These are phyloP conservation scores for Lonicera japonica DNA, from an alignment of 129 eudicot species.

Conservation along the genomic window DNA sequence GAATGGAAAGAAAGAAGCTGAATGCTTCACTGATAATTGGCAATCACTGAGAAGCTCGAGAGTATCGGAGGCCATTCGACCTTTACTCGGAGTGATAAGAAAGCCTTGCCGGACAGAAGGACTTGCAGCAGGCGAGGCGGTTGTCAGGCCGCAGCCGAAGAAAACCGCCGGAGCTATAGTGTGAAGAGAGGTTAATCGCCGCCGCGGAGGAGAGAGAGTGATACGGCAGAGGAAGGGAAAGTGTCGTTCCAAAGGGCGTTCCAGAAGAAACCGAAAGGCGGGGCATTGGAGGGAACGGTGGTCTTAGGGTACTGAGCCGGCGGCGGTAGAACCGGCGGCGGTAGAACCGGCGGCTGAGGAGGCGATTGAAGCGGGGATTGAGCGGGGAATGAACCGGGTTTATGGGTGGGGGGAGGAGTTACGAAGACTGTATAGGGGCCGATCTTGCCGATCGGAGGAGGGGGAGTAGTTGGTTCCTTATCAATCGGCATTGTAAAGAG, in stretches of 20 bases:
- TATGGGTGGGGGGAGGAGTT: slow-evolving; percentile 64
- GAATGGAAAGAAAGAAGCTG: too few species aligned
- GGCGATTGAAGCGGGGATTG: slow-evolving; percentile 18
- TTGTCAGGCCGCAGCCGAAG: slow-evolving; percentile 35
- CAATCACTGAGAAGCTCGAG: too few species aligned
- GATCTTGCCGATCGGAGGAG: slow-evolving; percentile 82
- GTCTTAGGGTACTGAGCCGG: slow-evolving; percentile 35
- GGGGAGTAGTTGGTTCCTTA: slow-evolving; percentile 51
- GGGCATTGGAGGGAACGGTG: slow-evolving; percentile 29
- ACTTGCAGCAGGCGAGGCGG: slow-evolving; percentile 21
- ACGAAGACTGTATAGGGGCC: slow-evolving; percentile 91
- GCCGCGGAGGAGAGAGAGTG: too few species aligned
- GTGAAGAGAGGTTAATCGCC: too few species aligned
- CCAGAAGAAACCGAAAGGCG: slow-evolving; percentile 66
- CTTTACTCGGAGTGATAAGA: slow-evolving; percentile 21
- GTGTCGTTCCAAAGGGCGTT: too few species aligned
- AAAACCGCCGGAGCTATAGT: slow-evolving; percentile 70
- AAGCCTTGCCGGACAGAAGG: slow-evolving; percentile 47
- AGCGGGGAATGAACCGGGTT: slow-evolving; percentile 22
- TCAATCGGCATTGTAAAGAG: too few species aligned
- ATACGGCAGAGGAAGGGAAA: too few species aligned
- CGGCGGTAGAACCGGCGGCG: slow-evolving; percentile 35
- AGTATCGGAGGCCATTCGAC: too few species aligned
- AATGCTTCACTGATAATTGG: too few species aligned
- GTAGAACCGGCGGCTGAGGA: slow-evolving; percentile 14